Percentiles rank a stretch among this genome's conserved stretches.
phyloP scores from a whole-genome alignment of 78 protist species.

The Cavenderia fasciculata region DNA sequence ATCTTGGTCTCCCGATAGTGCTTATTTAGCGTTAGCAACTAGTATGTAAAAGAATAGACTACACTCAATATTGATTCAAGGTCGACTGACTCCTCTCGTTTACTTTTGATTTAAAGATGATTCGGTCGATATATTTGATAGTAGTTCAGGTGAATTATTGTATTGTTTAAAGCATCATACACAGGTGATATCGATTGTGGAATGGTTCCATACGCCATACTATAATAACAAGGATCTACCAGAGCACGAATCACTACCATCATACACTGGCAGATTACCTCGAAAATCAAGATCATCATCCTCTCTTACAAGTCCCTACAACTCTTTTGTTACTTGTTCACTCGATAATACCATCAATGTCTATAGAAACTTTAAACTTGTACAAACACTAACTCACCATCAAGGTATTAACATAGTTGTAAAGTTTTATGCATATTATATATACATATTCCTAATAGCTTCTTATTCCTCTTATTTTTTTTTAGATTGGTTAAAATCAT shows the following conservation, averaged over 20 bases:
- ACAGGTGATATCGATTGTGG: conserved; percentile 33
- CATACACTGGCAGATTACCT: background rate
- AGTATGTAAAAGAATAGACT: background rate
- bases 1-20: conserved; percentile 31
- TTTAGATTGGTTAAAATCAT: conserved; percentile 62
- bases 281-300: background rate
- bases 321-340: conserved; percentile 62
- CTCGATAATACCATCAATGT: conserved; percentile 56
- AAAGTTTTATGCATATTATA: background rate
- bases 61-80: background rate
- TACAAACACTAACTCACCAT: conserved; percentile 18
- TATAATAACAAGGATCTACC: background rate
- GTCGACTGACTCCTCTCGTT: too few species aligned
- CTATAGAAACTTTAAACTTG: conserved; percentile 12
- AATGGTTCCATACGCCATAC: conserved; percentile 20
- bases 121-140: conserved; percentile 23
- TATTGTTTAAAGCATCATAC: conserved; percentile 24
- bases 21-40: conserved; percentile 31
- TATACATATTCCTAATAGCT: background rate
- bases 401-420: background rate
- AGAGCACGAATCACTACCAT: background rate
- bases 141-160: conserved; percentile 42
- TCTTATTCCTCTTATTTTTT: background rate
- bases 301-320: conserved; percentile 2
- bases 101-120: conserved; percentile 1